These are phyloP conservation scores for Alternaria ventricosa DNA, from an alignment of 2,329 filamentous ascomycete genomes.

Conservation along the genomic window DNA sequence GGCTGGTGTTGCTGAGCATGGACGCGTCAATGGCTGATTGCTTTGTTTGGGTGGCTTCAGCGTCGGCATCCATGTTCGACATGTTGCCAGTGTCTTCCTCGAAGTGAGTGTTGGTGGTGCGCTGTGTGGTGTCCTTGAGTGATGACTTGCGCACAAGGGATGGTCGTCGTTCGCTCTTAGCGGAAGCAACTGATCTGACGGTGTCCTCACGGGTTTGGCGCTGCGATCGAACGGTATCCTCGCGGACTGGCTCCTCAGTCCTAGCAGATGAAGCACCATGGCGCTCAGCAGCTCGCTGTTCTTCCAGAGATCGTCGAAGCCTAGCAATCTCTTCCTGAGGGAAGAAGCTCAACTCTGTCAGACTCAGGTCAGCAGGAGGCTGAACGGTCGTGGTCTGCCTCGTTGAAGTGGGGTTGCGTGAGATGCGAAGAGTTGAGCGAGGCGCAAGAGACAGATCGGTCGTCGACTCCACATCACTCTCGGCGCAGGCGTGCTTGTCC, in stretches of 20 bases:
- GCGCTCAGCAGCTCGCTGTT: slow-evolving; percentile 57
- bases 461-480: slow-evolving; percentile 48
- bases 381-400: slow-evolving; percentile 31
- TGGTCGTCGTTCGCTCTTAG: slow-evolving; percentile 48
- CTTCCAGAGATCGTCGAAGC: slow-evolving; percentile 62
- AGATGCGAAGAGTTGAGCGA: slow-evolving; percentile 36
- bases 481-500: slow-evolving; percentile 29
- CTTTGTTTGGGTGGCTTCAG: slow-evolving; percentile 38
- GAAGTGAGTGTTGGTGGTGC: slow-evolving; percentile 38
- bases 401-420: slow-evolving; percentile 27
- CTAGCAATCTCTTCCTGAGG: slow-evolving; percentile 60
- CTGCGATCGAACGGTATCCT: slow-evolving; percentile 49
- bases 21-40: slow-evolving; percentile 47
- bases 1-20: slow-evolving; percentile 57
- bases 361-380: slow-evolving; percentile 39
- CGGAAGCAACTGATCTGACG: slow-evolving; percentile 44
- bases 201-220: slow-evolving; percentile 51
- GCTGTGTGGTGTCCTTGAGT: slow-evolving; percentile 57
- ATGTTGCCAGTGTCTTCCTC: slow-evolving; percentile 47
- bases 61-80: slow-evolving; percentile 35
- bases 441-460: slow-evolving; percentile 49
- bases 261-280: slow-evolving; percentile 28
- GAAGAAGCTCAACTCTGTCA: slow-evolving; percentile 63
- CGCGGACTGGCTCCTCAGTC: slow-evolving; percentile 39
- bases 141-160: slow-evolving; percentile 62